phyloP scores from a whole-genome alignment of 257 asterid species.

The Gentiana macrophylla region DNA sequence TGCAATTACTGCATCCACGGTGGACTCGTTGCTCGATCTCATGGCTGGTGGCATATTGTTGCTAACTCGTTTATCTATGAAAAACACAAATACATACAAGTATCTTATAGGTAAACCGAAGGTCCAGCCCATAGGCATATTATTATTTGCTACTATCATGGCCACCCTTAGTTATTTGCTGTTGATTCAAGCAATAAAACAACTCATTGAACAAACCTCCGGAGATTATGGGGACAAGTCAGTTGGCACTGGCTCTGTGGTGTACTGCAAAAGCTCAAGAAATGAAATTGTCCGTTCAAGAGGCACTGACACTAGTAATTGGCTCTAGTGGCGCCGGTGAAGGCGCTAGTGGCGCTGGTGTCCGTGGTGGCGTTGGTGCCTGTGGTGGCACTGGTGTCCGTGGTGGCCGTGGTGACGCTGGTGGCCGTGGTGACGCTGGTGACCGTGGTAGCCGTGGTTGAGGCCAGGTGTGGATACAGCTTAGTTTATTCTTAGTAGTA shows the following conservation, averaged over 20 bases:
- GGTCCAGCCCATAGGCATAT: slow-evolving; percentile 66
- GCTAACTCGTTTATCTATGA: slow-evolving; percentile 66
- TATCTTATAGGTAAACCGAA: slow-evolving; percentile 66
- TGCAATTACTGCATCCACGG: slow-evolving; percentile 67
- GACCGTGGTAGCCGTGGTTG: no score
- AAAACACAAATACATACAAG: slow-evolving; percentile 53
- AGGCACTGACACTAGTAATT: no score
- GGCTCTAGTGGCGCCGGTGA: background rate
- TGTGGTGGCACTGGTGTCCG: no score
- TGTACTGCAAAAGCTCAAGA: no score
- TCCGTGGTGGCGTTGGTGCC: no score
- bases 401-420: no score
- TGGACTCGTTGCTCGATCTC: slow-evolving; percentile 63
- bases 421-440: no score
- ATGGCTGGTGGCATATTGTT: slow-evolving; percentile 69
- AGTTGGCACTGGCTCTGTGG: no score
- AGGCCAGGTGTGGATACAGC: no score
- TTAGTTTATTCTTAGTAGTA: no score
- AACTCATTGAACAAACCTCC: slow-evolving; percentile 13
- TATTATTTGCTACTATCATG: slow-evolving; percentile 65
- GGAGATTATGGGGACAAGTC: background rate
- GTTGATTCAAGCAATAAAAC: slow-evolving; percentile 15
- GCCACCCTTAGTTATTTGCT: slow-evolving; percentile 58
- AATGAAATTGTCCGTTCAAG: background rate
- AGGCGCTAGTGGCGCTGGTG: background rate